Evolutionary conservation across 331 rosid genomes (phyloP).

Genomic region (Acacia pycnantha): DNA sequence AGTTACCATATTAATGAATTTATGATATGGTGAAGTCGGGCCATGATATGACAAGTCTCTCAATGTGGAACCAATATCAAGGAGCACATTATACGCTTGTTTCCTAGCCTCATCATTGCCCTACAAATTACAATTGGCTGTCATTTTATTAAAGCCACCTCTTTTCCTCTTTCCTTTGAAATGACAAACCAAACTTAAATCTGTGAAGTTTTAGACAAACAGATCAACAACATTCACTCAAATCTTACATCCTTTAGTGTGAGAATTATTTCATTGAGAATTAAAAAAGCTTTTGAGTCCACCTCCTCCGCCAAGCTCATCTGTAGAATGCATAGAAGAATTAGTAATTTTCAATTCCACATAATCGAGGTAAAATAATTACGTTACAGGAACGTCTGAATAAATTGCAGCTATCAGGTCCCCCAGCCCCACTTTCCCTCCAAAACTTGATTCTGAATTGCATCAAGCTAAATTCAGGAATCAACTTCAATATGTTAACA

Average conservation of each 20-base stretch:
- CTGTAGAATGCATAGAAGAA: slow-evolving; percentile 49
- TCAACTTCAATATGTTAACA: slow-evolving; percentile 9
- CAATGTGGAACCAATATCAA: slow-evolving; percentile 64
- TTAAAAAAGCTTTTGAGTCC: slow-evolving; percentile 69
- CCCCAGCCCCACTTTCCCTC: background rate
- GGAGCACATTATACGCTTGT: slow-evolving; percentile 74
- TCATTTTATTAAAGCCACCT: slow-evolving; percentile 26
- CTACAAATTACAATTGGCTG: slow-evolving; percentile 41
- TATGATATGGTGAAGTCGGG: slow-evolving; percentile 59
- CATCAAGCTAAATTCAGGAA: slow-evolving; percentile 20
- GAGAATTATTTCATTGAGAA: slow-evolving; percentile 85
- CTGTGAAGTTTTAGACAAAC: slow-evolving; percentile 21
- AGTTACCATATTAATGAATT: slow-evolving; percentile 82
- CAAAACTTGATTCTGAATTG: slow-evolving; percentile 18
- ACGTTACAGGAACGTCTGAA: background rate
- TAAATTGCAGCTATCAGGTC: background rate
- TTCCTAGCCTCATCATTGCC: slow-evolving; percentile 75
- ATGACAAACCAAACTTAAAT: slow-evolving; percentile 5
- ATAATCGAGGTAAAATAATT: background rate
- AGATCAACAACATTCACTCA: slow-evolving; percentile 9
- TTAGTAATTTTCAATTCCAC: background rate
- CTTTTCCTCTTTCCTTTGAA: slow-evolving; percentile 17
- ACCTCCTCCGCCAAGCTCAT: slow-evolving; percentile 62
- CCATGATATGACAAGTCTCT: slow-evolving; percentile 42
- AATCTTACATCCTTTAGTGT: slow-evolving; percentile 79